These are phyloP conservation scores for Saccharomycopsis capsularis DNA, from an alignment of 805 yeast genomes.

Conservation along the genomic window DNA sequence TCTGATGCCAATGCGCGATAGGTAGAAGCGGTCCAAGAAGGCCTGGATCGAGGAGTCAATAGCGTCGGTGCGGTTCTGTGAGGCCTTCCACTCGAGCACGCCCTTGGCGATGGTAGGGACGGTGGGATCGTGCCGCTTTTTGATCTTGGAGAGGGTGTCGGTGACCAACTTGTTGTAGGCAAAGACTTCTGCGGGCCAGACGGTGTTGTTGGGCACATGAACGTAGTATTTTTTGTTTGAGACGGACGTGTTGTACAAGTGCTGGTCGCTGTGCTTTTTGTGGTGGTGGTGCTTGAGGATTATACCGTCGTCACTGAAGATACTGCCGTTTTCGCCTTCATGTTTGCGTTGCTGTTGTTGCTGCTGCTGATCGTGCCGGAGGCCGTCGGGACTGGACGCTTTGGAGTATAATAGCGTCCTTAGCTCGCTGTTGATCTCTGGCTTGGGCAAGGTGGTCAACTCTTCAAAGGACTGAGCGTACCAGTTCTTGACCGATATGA, in stretches of 20 bases:
- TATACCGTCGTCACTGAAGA: conserved; percentile 47
- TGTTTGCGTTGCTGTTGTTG: not conserved
- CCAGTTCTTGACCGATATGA: conserved; percentile 76
- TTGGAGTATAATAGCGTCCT: conserved; percentile 30
- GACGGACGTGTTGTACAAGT: not conserved
- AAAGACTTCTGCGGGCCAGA: conserved; percentile 70
- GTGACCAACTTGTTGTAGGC: conserved; percentile 64
- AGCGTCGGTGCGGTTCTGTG: conserved; percentile 30
- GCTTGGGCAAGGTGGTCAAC: conserved; percentile 57
- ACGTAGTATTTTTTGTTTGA: conserved; percentile 39
- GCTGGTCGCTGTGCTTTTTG: conserved; percentile 14
- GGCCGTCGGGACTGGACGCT: no score
- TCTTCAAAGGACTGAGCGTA: conserved; percentile 87
- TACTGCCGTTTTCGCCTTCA: conserved; percentile 11
- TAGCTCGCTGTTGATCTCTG: conserved; percentile 40
- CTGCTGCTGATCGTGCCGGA: not conserved
- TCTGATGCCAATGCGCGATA: conserved; percentile 86
- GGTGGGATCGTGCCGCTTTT: conserved; percentile 84
- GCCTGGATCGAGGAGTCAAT: conserved; percentile 71
- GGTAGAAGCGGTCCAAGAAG: conserved; percentile 78
- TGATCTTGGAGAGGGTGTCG: conserved; percentile 61
- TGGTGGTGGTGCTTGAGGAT: conserved; percentile 24
- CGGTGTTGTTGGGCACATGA: conserved; percentile 44
- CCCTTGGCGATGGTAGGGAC: conserved; percentile 91
- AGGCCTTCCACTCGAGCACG: conserved; percentile 78